Evolutionary conservation across 805 yeast species (phyloP).

Genomic region (Suhomyces prunicola): DNA sequence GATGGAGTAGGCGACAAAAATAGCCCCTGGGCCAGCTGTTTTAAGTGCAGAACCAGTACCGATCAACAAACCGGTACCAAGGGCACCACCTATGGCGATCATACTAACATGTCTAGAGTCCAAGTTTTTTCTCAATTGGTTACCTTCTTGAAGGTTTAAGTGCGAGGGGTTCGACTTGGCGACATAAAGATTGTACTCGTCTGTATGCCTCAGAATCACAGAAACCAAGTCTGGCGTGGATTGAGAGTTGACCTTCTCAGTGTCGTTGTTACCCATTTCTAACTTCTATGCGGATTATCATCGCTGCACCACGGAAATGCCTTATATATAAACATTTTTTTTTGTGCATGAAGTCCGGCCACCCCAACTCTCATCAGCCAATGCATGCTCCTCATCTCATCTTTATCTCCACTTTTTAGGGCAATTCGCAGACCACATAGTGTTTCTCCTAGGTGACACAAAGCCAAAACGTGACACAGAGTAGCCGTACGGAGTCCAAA

Average conservation of each 20-base stretch:
- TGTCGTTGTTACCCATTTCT: slow-evolving; percentile 4
- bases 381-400: neutral
- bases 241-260: slow-evolving; percentile 14
- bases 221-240: slow-evolving; percentile 23
- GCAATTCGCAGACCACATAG: neutral
- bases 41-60: slow-evolving; percentile 71
- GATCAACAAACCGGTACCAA: slow-evolving; percentile 77
- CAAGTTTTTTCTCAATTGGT: slow-evolving; percentile 24
- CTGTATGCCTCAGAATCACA: slow-evolving; percentile 40
- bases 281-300: neutral
- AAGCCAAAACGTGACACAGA: neutral
- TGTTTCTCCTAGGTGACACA: neutral
- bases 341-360: neutral
- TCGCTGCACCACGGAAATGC: neutral
- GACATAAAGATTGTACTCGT: slow-evolving; percentile 47
- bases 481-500: neutral
- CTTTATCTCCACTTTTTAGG: neutral
- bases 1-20: slow-evolving; percentile 61
- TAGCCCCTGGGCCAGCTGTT: slow-evolving; percentile 68
- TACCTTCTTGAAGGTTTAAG: slow-evolving; percentile 27
- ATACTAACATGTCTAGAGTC: slow-evolving; percentile 62
- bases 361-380: neutral
- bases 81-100: slow-evolving; percentile 81
- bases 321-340: neutral
- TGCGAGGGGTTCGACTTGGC: slow-evolving; percentile 43